These are phyloP conservation scores for Epichloe sp. DNA, from an alignment of 2,329 filamentous ascomycete species.

Conservation along the genomic window DNA sequence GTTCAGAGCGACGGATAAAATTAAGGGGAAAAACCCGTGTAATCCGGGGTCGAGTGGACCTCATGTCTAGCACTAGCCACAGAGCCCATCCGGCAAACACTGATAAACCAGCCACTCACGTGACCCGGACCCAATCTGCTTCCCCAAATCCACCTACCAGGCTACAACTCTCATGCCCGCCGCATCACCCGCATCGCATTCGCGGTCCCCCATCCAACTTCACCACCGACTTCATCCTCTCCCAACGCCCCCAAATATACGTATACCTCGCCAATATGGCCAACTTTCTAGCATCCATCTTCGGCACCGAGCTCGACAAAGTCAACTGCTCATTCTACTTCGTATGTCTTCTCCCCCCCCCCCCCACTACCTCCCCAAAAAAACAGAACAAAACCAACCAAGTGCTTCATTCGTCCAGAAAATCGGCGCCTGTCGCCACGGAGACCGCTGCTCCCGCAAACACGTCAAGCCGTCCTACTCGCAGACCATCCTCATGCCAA, in stretches of 20 bases:
- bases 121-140: conserved; percentile 11
- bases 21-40: not conserved
- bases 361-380: not conserved
- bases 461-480: conserved; percentile 98
- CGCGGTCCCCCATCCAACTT: not conserved
- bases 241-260: not conserved
- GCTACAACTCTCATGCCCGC: too few species aligned
- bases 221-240: not conserved
- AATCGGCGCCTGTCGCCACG: conserved; percentile 96
- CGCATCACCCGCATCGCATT: conserved; percentile 1
- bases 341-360: conserved; percentile 15
- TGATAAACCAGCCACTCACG: conserved; percentile 20
- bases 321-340: conserved; percentile 98
- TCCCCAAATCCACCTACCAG: not conserved
- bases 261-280: conserved; percentile 55
- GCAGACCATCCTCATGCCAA: conserved; percentile 94
- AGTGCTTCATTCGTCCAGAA: conserved; percentile 37
- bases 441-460: conserved; percentile 94
- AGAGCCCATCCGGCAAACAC: conserved; percentile 3
- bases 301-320: conserved; percentile 98
- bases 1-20: not conserved
- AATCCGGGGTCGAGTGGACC: not conserved
- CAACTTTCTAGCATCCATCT: conserved; percentile 98
- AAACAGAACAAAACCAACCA: not conserved
- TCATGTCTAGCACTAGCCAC: not conserved